Percentiles rank a stretch among this genome's conserved stretches.
phyloP scores from a whole-genome alignment of 345 rosid species.

The Garcia nutans region DNA sequence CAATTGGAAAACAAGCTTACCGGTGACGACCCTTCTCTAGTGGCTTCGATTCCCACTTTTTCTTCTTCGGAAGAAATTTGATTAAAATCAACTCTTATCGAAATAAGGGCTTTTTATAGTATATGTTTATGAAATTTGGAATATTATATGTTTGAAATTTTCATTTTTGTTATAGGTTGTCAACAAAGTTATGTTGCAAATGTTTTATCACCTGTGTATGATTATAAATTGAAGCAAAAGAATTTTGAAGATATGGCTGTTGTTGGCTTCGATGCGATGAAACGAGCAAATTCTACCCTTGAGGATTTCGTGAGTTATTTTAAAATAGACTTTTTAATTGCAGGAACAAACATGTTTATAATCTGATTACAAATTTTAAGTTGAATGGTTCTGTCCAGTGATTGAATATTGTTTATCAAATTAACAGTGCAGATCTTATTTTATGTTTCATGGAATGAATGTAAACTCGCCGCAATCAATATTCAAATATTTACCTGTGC shows the following conservation, averaged over 20 bases:
- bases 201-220: no score
- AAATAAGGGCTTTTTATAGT: no score
- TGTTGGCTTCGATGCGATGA: constrained; percentile 77
- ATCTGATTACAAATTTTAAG: background rate
- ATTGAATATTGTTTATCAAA: constrained; percentile 12
- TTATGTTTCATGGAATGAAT: constrained; percentile 86
- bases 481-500: constrained; percentile 68
- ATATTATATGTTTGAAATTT: background rate
- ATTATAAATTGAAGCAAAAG: constrained; percentile 5
- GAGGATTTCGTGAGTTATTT: constrained; percentile 72
- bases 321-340: background rate
- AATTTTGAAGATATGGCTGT: constrained; percentile 36
- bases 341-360: background rate
- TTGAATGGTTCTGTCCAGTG: constrained; percentile 5
- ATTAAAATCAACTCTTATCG: no score
- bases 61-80: background rate
- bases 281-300: constrained; percentile 87
- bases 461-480: constrained; percentile 49
- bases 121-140: no score
- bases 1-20: constrained; percentile 13
- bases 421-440: constrained; percentile 87
- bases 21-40: constrained; percentile 16
- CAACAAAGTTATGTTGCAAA: constrained; percentile 19
- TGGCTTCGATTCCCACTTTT: background rate
- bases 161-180: constrained; percentile 10